phyloP scores from a whole-genome alignment of 2,329 filamentous ascomycete species.

The Paraphoma sp. region DNA sequence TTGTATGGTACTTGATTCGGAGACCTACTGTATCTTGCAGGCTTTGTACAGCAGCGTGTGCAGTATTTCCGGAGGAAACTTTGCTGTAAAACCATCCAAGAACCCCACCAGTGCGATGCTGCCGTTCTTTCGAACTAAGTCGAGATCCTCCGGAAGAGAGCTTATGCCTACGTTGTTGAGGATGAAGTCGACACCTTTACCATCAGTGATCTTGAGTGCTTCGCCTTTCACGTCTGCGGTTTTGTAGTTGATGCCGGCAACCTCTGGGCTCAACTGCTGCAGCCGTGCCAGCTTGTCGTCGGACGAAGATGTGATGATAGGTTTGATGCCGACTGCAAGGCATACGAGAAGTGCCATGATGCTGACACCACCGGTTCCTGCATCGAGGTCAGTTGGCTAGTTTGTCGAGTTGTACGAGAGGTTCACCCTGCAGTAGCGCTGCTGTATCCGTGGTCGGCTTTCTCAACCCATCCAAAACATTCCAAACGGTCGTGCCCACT shows the following conservation, averaged over 20 bases:
- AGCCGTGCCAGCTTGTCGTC: conserved; percentile 59
- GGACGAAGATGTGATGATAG: conserved; percentile 67
- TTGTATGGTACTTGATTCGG: not conserved
- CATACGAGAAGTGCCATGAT: conserved; percentile 38
- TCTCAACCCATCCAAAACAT: conserved; percentile 20
- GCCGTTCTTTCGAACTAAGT: conserved; percentile 19
- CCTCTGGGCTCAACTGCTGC: conserved; percentile 38
- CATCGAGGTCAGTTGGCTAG: too few species aligned
- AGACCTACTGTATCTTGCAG: conserved; percentile 28
- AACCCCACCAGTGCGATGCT: conserved; percentile 37
- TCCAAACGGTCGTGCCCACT: conserved; percentile 35
- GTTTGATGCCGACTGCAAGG: conserved; percentile 31
- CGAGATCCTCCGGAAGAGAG: conserved; percentile 23
- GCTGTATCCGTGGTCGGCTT: conserved; percentile 12
- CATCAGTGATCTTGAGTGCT: conserved; percentile 55
- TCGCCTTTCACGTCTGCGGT: conserved; percentile 61
- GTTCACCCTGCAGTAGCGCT: conserved; percentile 23
- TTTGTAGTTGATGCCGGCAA: conserved; percentile 65
- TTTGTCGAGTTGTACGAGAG: too few species aligned
- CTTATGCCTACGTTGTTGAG: conserved; percentile 47
- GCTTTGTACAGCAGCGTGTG: conserved; percentile 26
- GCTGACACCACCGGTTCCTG: conserved; percentile 52
- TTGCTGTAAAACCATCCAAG: conserved; percentile 16
- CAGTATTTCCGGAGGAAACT: conserved; percentile 14
- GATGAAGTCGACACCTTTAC: conserved; percentile 53